Evolutionary conservation across 805 yeast species (phyloP).

Genomic region (Scheffersomyces ergatensis): DNA sequence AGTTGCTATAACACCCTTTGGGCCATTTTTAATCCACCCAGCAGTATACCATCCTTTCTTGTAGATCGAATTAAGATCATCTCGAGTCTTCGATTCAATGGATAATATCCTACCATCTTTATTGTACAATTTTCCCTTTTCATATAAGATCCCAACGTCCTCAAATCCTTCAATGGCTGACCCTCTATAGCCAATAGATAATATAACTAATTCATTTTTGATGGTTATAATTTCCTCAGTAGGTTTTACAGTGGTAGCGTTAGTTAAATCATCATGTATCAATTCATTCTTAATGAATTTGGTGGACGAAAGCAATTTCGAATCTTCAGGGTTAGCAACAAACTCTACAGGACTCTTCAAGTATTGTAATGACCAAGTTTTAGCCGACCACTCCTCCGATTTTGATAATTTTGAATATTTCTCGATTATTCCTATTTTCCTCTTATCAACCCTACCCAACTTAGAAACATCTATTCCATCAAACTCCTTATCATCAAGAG

Average conservation of each 20-base stretch:
- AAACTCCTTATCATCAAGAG: slow-evolving; percentile 31
- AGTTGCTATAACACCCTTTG: slow-evolving; percentile 86
- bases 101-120: slow-evolving; percentile 32
- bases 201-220: slow-evolving; percentile 64
- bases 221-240: slow-evolving; percentile 32
- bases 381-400: slow-evolving; percentile 8
- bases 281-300: slow-evolving; percentile 49
- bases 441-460: slow-evolving; percentile 54
- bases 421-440: slow-evolving; percentile 62
- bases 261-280: slow-evolving; percentile 32
- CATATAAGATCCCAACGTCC: slow-evolving; percentile 30
- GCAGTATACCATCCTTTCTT: slow-evolving; percentile 63
- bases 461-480: slow-evolving; percentile 21
- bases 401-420: slow-evolving; percentile 34
- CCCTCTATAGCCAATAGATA: slow-evolving; percentile 84
- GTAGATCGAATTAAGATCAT: slow-evolving; percentile 18
- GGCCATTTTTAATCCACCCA: slow-evolving; percentile 90
- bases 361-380: slow-evolving; percentile 68
- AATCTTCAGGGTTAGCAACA: slow-evolving; percentile 35
- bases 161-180: slow-evolving; percentile 58
- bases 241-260: slow-evolving; percentile 29
- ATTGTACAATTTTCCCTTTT: slow-evolving; percentile 27
- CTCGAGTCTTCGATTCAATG: slow-evolving; percentile 9
- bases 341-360: slow-evolving; percentile 61
- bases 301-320: slow-evolving; percentile 40